Percentiles rank a stretch among this genome's conserved stretches.
Evolutionary conservation across 768 basidiomycete species (phyloP).

Genomic region (Kwoniella newhampshirensis): DNA sequence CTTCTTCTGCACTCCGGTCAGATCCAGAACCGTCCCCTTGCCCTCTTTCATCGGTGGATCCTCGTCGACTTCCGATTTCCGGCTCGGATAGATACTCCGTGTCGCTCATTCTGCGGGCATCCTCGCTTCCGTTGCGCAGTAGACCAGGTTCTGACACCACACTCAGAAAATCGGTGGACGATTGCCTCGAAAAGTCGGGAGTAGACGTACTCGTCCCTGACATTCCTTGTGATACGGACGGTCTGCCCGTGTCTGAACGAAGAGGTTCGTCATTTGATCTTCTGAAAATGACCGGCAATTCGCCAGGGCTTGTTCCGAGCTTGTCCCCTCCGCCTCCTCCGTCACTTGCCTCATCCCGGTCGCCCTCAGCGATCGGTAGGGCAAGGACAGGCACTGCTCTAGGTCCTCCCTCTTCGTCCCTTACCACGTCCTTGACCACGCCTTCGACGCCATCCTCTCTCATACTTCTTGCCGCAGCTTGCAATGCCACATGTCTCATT

Average conservation of each 20-base stretch:
- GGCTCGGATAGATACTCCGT: neutral
- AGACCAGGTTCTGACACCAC: too few relatives aligned
- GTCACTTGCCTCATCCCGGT: neutral
- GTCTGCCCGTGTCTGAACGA: neutral
- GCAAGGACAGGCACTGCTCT: slow-evolving; percentile 12
- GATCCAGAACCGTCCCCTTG: neutral
- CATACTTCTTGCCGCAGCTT: slow-evolving; percentile 68
- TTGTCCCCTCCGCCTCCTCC: neutral
- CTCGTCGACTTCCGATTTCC: neutral
- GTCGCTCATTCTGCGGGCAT: slow-evolving; percentile 10
- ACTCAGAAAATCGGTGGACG: neutral
- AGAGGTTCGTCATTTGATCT: slow-evolving; percentile 21
- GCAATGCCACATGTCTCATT: slow-evolving; percentile 69
- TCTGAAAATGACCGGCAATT: slow-evolving; percentile 31
- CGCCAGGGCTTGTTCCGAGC: slow-evolving; percentile 19
- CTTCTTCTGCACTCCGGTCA: neutral
- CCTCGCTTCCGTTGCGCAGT: too few relatives aligned
- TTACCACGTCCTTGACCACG: slow-evolving; percentile 21
- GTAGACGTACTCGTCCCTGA: neutral
- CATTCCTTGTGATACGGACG: neutral
- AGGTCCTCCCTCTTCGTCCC: neutral
- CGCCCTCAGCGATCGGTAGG: neutral
- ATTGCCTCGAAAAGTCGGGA: neutral
- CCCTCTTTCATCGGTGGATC: neutral
- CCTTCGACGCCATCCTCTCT: slow-evolving; percentile 35